Conservation (phyloP, 352 stramenopile species). For the Globisporangium acanthophoron region DNA sequence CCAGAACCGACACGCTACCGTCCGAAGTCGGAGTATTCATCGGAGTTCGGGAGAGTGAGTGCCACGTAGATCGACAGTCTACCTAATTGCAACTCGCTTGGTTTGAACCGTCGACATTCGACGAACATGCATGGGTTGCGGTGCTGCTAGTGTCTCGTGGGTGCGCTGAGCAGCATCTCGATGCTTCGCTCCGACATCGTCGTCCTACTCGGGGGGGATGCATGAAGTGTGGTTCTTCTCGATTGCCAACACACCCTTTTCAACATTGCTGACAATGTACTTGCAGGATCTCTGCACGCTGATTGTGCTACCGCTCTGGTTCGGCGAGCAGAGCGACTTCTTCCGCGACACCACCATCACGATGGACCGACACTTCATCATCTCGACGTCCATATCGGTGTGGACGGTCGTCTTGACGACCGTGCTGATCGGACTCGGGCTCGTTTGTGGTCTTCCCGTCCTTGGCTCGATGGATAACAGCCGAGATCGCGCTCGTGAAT, state of each 20-base stretch:
- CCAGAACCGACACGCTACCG: slow-evolving; percentile 34
- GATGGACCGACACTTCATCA: background rate
- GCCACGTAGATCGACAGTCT: background rate
- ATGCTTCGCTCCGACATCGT: slow-evolving; percentile 22
- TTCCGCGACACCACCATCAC: slow-evolving; percentile 20
- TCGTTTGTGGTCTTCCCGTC: background rate
- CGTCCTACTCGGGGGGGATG: slow-evolving; percentile 9
- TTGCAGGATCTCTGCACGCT: slow-evolving; percentile 10
- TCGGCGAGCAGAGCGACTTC: slow-evolving; percentile 13
- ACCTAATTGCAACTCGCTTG: too few relatives aligned
- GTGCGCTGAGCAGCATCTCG: slow-evolving; percentile 1
- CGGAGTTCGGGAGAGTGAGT: slow-evolving; percentile 17
- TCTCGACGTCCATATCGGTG: background rate
- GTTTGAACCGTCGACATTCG: background rate
- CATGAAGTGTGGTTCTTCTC: slow-evolving; percentile 33
- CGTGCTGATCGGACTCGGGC: background rate
- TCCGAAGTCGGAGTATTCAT: slow-evolving; percentile 34
- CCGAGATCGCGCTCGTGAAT: slow-evolving; percentile 1
- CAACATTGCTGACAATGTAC: slow-evolving; percentile 7
- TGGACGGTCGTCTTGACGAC: background rate
- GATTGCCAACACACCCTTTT: slow-evolving; percentile 12
- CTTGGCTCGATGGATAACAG: background rate
- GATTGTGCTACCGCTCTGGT: slow-evolving; percentile 10
- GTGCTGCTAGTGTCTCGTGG: slow-evolving; percentile 3
- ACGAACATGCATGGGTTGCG: background rate